phyloP scores from a whole-genome alignment of 208 protist genomes.

The Strigomonas oncopelti region DNA sequence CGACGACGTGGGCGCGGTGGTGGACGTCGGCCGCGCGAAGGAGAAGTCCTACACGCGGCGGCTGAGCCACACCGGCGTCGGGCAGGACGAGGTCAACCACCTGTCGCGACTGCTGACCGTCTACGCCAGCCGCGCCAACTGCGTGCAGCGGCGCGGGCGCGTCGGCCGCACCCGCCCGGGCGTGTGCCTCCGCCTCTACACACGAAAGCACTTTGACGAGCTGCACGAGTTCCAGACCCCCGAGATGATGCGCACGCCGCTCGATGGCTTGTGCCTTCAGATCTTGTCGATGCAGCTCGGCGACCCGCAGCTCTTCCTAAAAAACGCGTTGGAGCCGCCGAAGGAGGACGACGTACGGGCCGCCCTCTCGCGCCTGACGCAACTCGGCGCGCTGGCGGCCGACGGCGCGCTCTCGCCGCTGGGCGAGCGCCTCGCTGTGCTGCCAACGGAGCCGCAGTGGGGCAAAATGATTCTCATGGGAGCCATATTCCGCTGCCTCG shows the following conservation, averaged over 20 bases:
- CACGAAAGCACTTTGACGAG: conserved; percentile 64
- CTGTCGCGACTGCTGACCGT: conserved; percentile 74
- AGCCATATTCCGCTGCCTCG: conserved; percentile 87
- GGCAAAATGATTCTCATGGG: conserved; percentile 93
- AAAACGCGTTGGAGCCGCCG: conserved; percentile 73
- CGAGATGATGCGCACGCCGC: conserved; percentile 92
- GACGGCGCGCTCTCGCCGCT: conserved; percentile 84
- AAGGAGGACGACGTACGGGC: conserved; percentile 38
- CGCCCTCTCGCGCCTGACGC: conserved; percentile 65
- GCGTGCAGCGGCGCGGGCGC: conserved; percentile 91
- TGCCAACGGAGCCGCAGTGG: conserved; percentile 71
- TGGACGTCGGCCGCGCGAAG: conserved; percentile 95
- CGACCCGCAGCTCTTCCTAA: conserved; percentile 69
- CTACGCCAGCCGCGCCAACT: conserved; percentile 84
- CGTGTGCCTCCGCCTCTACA: conserved; percentile 92
- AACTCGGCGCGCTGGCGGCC: conserved; percentile 75
- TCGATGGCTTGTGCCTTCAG: conserved; percentile 90
- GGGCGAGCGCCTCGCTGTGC: conserved; percentile 65
- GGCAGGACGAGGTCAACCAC: conserved; percentile 31
- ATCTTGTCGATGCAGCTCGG: conserved; percentile 65
- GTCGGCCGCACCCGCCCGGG: conserved; percentile 92
- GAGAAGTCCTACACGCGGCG: conserved; percentile 92
- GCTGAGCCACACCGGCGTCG: conserved; percentile 22
- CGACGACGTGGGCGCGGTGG: conserved; percentile 97
- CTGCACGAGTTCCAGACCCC: conserved; percentile 89